Evolutionary conservation across 177 flowering plant species (phyloP).

Genomic region (Vitis hybrid): DNA sequence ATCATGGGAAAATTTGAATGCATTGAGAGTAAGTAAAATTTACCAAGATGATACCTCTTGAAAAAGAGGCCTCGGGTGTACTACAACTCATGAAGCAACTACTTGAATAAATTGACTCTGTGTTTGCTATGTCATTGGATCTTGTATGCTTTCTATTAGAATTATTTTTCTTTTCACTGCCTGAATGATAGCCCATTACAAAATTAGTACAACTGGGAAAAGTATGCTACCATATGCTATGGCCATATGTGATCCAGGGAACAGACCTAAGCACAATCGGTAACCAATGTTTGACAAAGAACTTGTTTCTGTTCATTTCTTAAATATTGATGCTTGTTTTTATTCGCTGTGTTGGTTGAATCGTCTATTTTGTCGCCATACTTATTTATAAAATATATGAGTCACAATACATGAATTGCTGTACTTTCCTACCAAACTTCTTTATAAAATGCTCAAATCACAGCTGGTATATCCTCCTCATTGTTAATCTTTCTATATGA

Average conservation of each 20-base stretch:
- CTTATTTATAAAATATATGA: neutral
- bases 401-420: neutral
- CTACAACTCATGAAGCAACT: no score
- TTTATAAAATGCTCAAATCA: no score
- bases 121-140: neutral
- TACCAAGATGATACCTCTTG: no score
- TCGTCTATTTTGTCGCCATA: no score
- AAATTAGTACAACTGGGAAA: neutral
- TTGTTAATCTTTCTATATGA: neutral
- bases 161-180: no score
- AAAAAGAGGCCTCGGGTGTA: no score
- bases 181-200: neutral
- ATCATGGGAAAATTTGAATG: no score
- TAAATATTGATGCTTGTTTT: neutral
- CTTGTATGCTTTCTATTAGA: no score
- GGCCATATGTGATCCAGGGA: neutral
- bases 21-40: no score
- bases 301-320: neutral
- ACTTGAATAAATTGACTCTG: no score
- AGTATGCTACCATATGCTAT: neutral
- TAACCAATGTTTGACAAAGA: neutral
- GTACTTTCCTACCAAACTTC: neutral
- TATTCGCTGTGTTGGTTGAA: neutral
- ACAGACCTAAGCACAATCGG: neutral
- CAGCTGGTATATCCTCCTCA: no score